A percentile compares a stretch with the other conserved stretches of the same genome.
Conservation (phyloP, 257 asterid genomes). For the Scutellaria barbata region DNA sequence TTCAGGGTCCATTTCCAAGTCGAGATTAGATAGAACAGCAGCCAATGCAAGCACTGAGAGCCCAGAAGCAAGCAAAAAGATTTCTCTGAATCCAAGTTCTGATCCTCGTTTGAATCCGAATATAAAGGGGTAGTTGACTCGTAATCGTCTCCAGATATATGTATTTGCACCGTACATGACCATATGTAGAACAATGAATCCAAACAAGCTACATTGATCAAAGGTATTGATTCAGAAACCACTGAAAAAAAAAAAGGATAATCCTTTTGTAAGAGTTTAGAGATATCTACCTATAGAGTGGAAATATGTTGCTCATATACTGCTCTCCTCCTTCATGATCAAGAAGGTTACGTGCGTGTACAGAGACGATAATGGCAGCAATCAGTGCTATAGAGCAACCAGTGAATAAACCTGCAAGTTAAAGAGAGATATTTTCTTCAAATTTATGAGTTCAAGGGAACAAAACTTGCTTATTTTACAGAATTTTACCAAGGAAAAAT, state of each 20-base stretch:
- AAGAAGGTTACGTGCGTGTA: slow-evolving; percentile 60
- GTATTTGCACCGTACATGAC: slow-evolving; percentile 59
- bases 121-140: slow-evolving; percentile 77
- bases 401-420: slow-evolving; percentile 61
- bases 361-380: slow-evolving; percentile 44
- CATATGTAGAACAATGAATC: slow-evolving; percentile 74
- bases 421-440: neutral
- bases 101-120: slow-evolving; percentile 69
- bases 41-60: slow-evolving; percentile 61
- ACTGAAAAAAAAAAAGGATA: neutral
- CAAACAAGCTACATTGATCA: slow-evolving; percentile 55
- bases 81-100: slow-evolving; percentile 66
- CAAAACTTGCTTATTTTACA: neutral
- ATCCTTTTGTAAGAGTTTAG: neutral
- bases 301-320: slow-evolving; percentile 78
- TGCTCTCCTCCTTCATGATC: slow-evolving; percentile 43
- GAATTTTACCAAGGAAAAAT: slow-evolving; percentile 58
- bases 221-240: neutral
- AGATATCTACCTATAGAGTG: slow-evolving; percentile 80
- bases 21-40: slow-evolving; percentile 63
- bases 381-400: slow-evolving; percentile 74
- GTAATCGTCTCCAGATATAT: slow-evolving; percentile 67
- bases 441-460: neutral
- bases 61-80: slow-evolving; percentile 70
- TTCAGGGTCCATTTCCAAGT: slow-evolving; percentile 71